Conservation (phyloP, 2,329 filamentous ascomycete genomes). For the Penicillium sp. region DNA sequence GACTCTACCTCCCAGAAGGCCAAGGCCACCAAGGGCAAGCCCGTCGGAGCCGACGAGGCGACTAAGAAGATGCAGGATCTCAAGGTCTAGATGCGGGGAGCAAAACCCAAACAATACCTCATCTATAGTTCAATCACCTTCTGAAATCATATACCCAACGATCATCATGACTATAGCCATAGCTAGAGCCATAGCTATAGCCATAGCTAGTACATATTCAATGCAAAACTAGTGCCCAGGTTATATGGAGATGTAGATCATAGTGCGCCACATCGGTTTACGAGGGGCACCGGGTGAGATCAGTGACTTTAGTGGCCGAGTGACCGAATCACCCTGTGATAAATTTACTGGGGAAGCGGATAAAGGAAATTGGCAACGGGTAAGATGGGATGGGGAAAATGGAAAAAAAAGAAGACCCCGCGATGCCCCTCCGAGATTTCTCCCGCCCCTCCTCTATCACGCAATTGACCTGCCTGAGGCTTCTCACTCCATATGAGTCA, state of each 20-base stretch:
- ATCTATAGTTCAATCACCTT: not conserved
- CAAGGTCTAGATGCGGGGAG: constrained; percentile 32
- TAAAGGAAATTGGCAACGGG: not conserved
- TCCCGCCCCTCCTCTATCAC: not conserved
- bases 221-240: not conserved
- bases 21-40: constrained; percentile 42
- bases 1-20: constrained; percentile 63
- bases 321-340: too few species aligned
- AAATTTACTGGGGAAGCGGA: too few species aligned
- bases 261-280: not conserved
- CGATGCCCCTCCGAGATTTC: constrained; percentile 11
- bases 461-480: not conserved
- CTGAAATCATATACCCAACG: not conserved
- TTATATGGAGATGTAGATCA: not conserved
- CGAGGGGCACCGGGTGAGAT: not conserved
- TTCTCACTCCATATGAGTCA: not conserved
- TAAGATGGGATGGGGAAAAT: too few species aligned
- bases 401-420: constrained; percentile 11
- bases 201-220: not conserved
- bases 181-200: not conserved
- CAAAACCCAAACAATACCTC: not conserved
- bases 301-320: too few species aligned
- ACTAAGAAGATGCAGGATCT: constrained; percentile 43
- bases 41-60: constrained; percentile 32
- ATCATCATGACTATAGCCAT: not conserved